Evolutionary conservation across 2,329 filamentous ascomycete genomes (phyloP).

Genomic region (Teratosphaeria viscida): DNA sequence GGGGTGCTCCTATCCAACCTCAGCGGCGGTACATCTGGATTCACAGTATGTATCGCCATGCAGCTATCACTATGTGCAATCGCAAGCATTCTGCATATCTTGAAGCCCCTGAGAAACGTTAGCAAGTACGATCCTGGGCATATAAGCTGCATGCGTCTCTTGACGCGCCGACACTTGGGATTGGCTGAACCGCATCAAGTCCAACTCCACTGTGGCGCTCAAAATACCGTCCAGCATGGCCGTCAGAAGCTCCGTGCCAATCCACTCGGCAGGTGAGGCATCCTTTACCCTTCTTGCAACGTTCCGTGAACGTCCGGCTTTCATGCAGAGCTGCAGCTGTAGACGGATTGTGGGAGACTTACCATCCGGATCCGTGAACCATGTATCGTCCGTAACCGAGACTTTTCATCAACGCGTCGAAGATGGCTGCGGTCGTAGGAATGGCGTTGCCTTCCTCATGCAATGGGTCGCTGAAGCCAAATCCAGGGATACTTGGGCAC

Average conservation of each 20-base stretch:
- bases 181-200: background rate
- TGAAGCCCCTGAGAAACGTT: slow-evolving; percentile 30
- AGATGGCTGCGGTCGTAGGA: slow-evolving; percentile 43
- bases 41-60: slow-evolving; percentile 50
- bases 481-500: slow-evolving; percentile 53
- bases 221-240: background rate
- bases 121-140: background rate
- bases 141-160: background rate
- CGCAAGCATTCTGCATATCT: slow-evolving; percentile 37
- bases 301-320: no score
- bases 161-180: background rate
- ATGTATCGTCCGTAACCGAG: slow-evolving; percentile 52
- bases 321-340: background rate
- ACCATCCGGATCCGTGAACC: slow-evolving; percentile 44
- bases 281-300: no score
- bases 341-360: slow-evolving; percentile 9
- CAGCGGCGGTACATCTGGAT: slow-evolving; percentile 45
- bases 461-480: slow-evolving; percentile 57
- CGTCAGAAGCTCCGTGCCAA: background rate
- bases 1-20: slow-evolving; percentile 8
- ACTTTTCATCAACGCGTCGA: slow-evolving; percentile 50
- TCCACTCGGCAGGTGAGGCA: no score
- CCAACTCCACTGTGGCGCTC: background rate
- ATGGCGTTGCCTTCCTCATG: slow-evolving; percentile 41
- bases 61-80: slow-evolving; percentile 41